Conservation (phyloP, 2,329 filamentous ascomycete genomes). For the Cephalotrichum gorgonifer region DNA sequence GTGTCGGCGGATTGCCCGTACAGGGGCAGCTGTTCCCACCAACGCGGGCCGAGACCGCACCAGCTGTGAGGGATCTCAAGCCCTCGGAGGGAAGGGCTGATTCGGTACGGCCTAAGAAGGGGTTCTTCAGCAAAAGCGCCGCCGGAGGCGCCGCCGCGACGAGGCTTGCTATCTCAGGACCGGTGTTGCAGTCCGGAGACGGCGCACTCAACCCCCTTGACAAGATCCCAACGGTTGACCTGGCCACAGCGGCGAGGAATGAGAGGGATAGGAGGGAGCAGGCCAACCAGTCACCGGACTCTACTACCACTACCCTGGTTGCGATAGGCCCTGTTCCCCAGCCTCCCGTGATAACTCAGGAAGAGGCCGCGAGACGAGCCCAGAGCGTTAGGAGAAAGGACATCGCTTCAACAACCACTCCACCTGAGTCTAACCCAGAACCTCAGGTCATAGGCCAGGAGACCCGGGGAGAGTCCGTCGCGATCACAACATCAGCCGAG, state of each 20-base stretch:
- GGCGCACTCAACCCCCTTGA: slow-evolving; percentile 27
- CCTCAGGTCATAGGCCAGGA: neutral
- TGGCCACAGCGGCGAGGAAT: slow-evolving; percentile 34
- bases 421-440: neutral
- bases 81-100: slow-evolving; percentile 9
- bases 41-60: slow-evolving; percentile 18
- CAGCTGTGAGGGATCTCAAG: slow-evolving; percentile 5
- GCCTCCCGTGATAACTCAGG: slow-evolving; percentile 20
- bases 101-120: slow-evolving; percentile 11
- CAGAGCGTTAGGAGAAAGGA: slow-evolving; percentile 28
- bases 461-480: slow-evolving; percentile 12
- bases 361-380: slow-evolving; percentile 22
- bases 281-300: slow-evolving; percentile 15
- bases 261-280: slow-evolving; percentile 33
- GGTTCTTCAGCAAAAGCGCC: slow-evolving; percentile 1
- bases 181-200: slow-evolving; percentile 27
- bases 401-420: slow-evolving; percentile 11
- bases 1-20: slow-evolving; percentile 26
- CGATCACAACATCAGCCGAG: slow-evolving; percentile 34
- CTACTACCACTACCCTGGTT: slow-evolving; percentile 17
- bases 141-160: slow-evolving; percentile 12
- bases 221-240: slow-evolving; percentile 37
- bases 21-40: slow-evolving; percentile 31
- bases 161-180: slow-evolving; percentile 38
- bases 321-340: slow-evolving; percentile 24